Conservation (phyloP, 2,329 filamentous ascomycete genomes). For the Fusarium miscanthi region DNA sequence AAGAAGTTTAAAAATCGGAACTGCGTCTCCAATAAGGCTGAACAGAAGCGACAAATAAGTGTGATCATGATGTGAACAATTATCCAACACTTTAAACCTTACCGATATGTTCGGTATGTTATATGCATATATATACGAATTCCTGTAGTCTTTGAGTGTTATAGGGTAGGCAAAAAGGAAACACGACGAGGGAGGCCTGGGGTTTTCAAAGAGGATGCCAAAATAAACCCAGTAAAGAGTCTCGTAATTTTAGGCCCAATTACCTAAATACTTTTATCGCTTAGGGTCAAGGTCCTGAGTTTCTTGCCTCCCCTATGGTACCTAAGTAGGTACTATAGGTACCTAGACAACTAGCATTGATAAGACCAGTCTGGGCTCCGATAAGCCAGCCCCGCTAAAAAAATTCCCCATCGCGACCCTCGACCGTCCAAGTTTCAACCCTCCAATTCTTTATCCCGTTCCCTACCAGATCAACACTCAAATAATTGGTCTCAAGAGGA, state of each 20-base stretch:
- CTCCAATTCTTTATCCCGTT: neutral
- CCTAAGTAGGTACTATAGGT: too few relatives aligned
- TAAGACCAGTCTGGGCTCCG: conserved; percentile 8
- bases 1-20: neutral
- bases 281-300: neutral
- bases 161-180: neutral
- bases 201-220: too few relatives aligned
- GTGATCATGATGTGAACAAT: neutral
- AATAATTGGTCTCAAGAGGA: neutral
- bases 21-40: neutral
- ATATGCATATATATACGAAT: neutral
- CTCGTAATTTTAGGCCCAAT: neutral
- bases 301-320: neutral
- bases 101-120: neutral
- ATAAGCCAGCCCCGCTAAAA: conserved; percentile 48
- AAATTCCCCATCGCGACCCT: conserved; percentile 32
- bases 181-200: too few relatives aligned
- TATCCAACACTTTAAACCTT: neutral
- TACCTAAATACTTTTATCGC: neutral
- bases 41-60: neutral
- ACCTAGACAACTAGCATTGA: neutral
- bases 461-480: neutral
- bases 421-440: neutral
- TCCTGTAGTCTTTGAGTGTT: neutral
- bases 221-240: neutral